phyloP scores from a whole-genome alignment of 2,329 filamentous ascomycete species.

The Cladophialophora exuberans region DNA sequence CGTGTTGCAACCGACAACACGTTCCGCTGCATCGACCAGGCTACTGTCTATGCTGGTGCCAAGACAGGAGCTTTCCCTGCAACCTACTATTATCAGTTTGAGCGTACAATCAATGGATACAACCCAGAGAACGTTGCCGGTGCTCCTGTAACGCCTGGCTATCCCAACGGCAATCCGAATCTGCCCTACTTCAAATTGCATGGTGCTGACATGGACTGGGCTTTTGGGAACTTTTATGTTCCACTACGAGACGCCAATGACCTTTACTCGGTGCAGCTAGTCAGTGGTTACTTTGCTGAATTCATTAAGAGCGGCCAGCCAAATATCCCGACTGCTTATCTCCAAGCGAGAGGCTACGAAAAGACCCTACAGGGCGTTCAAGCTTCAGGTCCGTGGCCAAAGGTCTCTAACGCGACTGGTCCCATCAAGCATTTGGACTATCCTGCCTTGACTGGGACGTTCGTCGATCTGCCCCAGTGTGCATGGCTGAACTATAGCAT shows the following conservation, averaged over 20 bases:
- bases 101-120: conserved; percentile 58
- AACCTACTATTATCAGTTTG: conserved; percentile 64
- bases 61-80: conserved; percentile 49
- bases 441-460: conserved; percentile 47
- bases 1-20: conserved; percentile 61
- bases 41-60: conserved; percentile 58
- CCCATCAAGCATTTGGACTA: conserved; percentile 52
- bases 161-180: conserved; percentile 53
- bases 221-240: conserved; percentile 56
- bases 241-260: conserved; percentile 57
- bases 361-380: conserved; percentile 46
- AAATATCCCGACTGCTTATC: conserved; percentile 52
- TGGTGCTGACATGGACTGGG: conserved; percentile 58
- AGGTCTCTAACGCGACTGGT: conserved; percentile 42
- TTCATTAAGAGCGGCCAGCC: conserved; percentile 58
- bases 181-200: conserved; percentile 61
- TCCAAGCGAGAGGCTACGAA: conserved; percentile 52
- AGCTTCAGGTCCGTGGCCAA: conserved; percentile 43
- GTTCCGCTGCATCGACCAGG: conserved; percentile 64
- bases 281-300: conserved; percentile 53
- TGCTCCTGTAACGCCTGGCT: conserved; percentile 44
- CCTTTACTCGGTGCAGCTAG: conserved; percentile 50
- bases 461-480: conserved; percentile 58
- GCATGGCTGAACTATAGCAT: conserved; percentile 51
- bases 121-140: conserved; percentile 59